phyloP scores from a whole-genome alignment of 140 eudicot species.

The Anethum foeniculum region DNA sequence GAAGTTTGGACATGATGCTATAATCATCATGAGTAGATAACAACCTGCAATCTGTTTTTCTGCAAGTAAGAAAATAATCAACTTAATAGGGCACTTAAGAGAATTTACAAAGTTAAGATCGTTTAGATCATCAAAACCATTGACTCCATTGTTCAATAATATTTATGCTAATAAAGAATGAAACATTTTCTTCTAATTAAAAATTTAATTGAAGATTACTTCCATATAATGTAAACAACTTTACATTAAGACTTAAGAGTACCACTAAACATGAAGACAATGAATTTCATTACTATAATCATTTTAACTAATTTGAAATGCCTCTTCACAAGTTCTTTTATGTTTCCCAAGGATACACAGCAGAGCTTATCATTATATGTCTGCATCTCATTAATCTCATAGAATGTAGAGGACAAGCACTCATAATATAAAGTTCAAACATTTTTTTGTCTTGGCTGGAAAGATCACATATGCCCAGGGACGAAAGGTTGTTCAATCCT shows the following conservation, averaged over 20 bases:
- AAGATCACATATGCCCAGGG: background rate
- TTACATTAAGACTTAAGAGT: background rate
- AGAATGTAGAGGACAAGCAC: no score
- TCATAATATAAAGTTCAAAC: no score
- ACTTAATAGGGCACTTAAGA: background rate
- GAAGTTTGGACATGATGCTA: constrained; percentile 77
- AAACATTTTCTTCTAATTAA: background rate
- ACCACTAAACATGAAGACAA: background rate
- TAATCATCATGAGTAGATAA: constrained; percentile 92
- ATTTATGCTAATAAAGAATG: no score
- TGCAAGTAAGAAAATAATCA: constrained; percentile 25
- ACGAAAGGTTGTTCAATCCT: background rate
- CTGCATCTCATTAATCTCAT: no score
- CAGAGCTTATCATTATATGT: no score
- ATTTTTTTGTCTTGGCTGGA: background rate
- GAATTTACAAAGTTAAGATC: background rate
- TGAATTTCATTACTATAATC: background rate
- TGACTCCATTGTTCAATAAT: background rate
- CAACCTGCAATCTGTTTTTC: constrained; percentile 65
- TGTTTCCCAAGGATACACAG: no score
- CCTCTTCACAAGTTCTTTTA: no score
- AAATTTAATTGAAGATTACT: background rate
- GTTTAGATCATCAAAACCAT: background rate
- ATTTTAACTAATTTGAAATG: no score
- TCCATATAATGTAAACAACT: background rate